These are phyloP conservation scores for Penicillium ochrochloron DNA, from an alignment of 495 filamentous ascomycete species.

Conservation along the genomic window DNA sequence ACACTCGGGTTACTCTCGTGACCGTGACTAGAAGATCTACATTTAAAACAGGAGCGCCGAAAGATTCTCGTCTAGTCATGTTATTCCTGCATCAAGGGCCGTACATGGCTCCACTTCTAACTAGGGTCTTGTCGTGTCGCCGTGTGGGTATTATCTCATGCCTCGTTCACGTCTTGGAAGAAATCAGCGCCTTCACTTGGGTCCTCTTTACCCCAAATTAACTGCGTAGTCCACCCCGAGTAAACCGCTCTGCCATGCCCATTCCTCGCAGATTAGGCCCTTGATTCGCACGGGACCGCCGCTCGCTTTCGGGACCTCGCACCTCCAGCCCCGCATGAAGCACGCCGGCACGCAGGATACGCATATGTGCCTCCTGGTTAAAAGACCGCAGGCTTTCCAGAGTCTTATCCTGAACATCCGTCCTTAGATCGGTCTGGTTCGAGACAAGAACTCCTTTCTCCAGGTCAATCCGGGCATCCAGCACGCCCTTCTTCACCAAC, in stretches of 20 bases:
- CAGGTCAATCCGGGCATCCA: conserved; percentile 85
- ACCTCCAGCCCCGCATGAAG: conserved; percentile 77
- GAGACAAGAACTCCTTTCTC: conserved; percentile 79
- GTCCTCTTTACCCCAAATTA: not conserved
- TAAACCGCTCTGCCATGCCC: not conserved
- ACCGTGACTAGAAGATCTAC: not conserved
- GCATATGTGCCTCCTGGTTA: conserved; percentile 71
- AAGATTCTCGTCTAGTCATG: not conserved
- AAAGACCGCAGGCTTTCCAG: conserved; percentile 71
- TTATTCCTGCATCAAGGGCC: not conserved
- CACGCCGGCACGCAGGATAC: conserved; percentile 76
- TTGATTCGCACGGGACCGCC: conserved; percentile 1
- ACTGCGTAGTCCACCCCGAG: conserved; percentile 10
- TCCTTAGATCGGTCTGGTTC: conserved; percentile 64
- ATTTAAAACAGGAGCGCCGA: not conserved
- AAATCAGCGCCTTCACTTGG: not conserved
- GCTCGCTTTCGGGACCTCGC: conserved; percentile 35
- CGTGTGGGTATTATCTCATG: conserved; percentile 32
- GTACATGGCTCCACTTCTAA: not conserved
- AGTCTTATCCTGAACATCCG: conserved; percentile 67
- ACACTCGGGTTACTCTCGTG: not conserved
- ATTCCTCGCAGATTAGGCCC: not conserved
- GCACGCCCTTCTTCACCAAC: conserved; percentile 71
- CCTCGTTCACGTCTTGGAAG: conserved; percentile 17
- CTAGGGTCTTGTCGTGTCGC: not conserved